phyloP scores from a whole-genome alignment of 352 stramenopile genomes.

The Lagenidium sp. region DNA sequence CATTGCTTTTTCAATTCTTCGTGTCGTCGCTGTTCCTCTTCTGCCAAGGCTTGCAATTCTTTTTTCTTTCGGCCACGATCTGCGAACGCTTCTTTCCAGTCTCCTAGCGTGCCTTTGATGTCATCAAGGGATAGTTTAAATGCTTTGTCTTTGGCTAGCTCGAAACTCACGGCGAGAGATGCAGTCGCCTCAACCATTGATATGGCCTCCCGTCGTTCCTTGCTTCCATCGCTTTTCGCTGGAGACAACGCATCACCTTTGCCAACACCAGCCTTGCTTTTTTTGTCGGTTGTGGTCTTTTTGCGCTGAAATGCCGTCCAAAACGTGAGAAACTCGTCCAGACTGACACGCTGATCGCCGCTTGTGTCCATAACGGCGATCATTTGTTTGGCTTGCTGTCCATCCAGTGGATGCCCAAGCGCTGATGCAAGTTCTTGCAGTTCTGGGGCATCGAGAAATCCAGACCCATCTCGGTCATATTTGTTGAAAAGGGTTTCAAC shows the following conservation, averaged over 20 bases:
- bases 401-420: conserved; percentile 38
- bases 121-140: conserved; percentile 39
- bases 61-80: conserved; percentile 21
- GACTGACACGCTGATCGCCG: conserved; percentile 40
- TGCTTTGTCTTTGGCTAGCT: conserved; percentile 36
- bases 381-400: conserved; percentile 36
- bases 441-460: conserved; percentile 41
- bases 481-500: conserved; percentile 36
- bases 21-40: conserved; percentile 8
- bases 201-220: conserved; percentile 1
- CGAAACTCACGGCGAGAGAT: conserved; percentile 24
- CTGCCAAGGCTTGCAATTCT: conserved; percentile 10
- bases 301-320: conserved; percentile 54
- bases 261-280: not conserved
- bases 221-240: not conserved
- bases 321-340: conserved; percentile 60
- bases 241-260: conserved; percentile 5
- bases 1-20: conserved; percentile 4
- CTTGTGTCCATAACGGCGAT: conserved; percentile 51
- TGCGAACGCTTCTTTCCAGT: conserved; percentile 45
- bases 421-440: conserved; percentile 30
- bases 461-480: conserved; percentile 47
- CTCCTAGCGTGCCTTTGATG: conserved; percentile 28
- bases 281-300: too few species aligned
- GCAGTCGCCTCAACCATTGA: conserved; percentile 14